Percentiles rank a stretch among this genome's conserved stretches.
phyloP scores from a whole-genome alignment of 139 green algal species.

The Volvox reticuliferus region DNA sequence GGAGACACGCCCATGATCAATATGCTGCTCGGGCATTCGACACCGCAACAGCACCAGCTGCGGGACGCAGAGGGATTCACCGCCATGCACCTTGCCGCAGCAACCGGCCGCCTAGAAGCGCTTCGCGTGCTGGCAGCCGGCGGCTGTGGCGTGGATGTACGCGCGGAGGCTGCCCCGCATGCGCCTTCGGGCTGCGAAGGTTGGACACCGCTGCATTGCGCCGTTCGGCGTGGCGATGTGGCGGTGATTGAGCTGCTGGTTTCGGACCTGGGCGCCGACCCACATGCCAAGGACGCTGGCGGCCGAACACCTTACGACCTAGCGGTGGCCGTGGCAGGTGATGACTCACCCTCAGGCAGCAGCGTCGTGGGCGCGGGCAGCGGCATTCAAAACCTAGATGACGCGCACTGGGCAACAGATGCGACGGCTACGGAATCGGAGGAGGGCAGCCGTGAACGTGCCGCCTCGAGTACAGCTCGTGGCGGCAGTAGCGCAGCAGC shows the following conservation, averaged over 20 bases:
- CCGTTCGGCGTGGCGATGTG: conserved; percentile 9
- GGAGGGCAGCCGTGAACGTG: background rate
- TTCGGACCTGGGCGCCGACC: conserved; percentile 31
- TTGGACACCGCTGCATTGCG: conserved; percentile 39
- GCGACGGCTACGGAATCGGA: background rate
- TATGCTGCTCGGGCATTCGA: conserved; percentile 31
- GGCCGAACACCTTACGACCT: conserved; percentile 27
- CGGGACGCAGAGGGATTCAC: conserved; percentile 31
- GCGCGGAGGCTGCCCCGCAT: conserved; percentile 1
- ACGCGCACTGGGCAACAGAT: conserved; percentile 3
- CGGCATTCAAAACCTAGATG: conserved; percentile 16
- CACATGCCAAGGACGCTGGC: background rate
- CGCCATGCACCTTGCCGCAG: conserved; percentile 13
- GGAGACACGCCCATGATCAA: background rate
- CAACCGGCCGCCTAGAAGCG: background rate
- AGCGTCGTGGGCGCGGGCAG: background rate
- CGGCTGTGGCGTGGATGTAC: background rate
- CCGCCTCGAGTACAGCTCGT: background rate
- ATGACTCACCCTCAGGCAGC: background rate
- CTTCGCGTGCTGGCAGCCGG: background rate
- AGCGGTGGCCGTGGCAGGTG: conserved; percentile 12
- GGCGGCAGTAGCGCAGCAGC: background rate
- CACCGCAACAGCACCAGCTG: conserved; percentile 12
- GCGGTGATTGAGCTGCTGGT: conserved; percentile 13
- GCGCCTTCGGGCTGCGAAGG: conserved; percentile 15